phyloP scores from a whole-genome alignment of 2,329 filamentous ascomycete species.

The Westerdykella aurantiaca region DNA sequence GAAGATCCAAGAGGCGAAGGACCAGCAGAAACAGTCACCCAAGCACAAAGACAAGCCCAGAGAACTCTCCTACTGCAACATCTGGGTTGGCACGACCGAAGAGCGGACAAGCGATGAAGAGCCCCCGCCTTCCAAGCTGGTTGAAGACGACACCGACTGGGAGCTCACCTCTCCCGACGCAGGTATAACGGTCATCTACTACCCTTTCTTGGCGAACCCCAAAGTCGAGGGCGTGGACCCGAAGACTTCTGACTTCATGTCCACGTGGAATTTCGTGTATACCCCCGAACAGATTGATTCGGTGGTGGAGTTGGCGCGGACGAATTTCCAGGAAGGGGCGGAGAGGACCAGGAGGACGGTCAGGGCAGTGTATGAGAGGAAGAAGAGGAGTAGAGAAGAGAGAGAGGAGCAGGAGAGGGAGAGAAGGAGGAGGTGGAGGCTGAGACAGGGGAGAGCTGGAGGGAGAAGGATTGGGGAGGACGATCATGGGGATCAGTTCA shows the following conservation, averaged over 20 bases:
- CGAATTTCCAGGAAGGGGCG: conserved; percentile 79
- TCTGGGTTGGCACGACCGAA: conserved; percentile 85
- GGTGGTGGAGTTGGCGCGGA: conserved; percentile 72
- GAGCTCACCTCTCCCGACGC: conserved; percentile 69
- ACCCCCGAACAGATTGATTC: conserved; percentile 83
- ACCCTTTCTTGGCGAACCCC: conserved; percentile 80
- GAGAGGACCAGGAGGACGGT: conserved; percentile 74
- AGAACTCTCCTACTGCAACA: conserved; percentile 79
- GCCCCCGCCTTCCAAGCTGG: conserved; percentile 48
- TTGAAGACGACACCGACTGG: conserved; percentile 52
- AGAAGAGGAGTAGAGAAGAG: conserved; percentile 63
- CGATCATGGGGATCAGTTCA: conserved; percentile 58
- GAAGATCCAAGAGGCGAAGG: conserved; percentile 57
- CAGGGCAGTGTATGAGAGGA: conserved; percentile 85
- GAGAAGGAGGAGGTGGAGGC: conserved; percentile 31
- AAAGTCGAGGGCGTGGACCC: conserved; percentile 79
- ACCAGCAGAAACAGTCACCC: conserved; percentile 14
- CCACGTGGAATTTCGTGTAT: conserved; percentile 98
- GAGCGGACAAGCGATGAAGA: conserved; percentile 58
- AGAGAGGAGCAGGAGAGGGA: conserved; percentile 40
- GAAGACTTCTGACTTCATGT: conserved; percentile 75
- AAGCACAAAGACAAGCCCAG: conserved; percentile 30
- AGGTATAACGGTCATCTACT: conserved; percentile 83
- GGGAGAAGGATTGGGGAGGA: conserved; percentile 53
- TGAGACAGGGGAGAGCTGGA: conserved; percentile 46